These are phyloP conservation scores for Sphaerulina musiva DNA, from an alignment of 2,329 filamentous ascomycete species.

Conservation along the genomic window DNA sequence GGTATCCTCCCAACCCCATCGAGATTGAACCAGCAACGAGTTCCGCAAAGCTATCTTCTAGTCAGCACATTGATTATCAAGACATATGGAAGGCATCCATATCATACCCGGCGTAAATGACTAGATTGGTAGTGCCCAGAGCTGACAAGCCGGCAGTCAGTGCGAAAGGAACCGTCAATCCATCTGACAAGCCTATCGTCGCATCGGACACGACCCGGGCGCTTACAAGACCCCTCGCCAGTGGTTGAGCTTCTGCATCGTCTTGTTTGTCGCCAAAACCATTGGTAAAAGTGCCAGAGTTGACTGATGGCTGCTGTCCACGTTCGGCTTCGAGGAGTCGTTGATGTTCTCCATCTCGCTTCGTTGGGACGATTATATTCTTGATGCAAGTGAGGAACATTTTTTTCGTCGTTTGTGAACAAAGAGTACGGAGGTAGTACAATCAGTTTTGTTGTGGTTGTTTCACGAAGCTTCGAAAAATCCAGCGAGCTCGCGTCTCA, in stretches of 20 bases:
- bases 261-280: slow-evolving; percentile 3
- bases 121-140: slow-evolving; percentile 35
- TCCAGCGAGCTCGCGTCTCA: not conserved
- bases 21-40: slow-evolving; percentile 38
- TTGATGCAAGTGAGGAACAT: slow-evolving; percentile 11
- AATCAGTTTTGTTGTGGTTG: not conserved
- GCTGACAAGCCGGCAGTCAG: slow-evolving; percentile 40
- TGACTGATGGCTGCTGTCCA: slow-evolving; percentile 5
- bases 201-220: slow-evolving; percentile 42
- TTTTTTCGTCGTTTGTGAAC: not conserved
- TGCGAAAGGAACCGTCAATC: slow-evolving; percentile 39
- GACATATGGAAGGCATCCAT: not conserved
- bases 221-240: slow-evolving; percentile 19
- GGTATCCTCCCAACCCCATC: slow-evolving; percentile 40
- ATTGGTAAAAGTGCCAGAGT: not conserved
- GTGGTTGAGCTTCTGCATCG: not conserved
- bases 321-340: slow-evolving; percentile 9
- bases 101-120: slow-evolving; percentile 34
- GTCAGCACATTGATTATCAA: not conserved
- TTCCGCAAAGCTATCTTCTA: slow-evolving; percentile 31
- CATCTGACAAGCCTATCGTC: slow-evolving; percentile 40
- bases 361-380: slow-evolving; percentile 8
- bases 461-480: not conserved
- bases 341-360: slow-evolving; percentile 5
- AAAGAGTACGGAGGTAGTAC: not conserved